A percentile compares a stretch with the other conserved stretches of the same genome.
Conservation (phyloP, 106 monocot genomes). For the Amphibolis antarctica region DNA sequence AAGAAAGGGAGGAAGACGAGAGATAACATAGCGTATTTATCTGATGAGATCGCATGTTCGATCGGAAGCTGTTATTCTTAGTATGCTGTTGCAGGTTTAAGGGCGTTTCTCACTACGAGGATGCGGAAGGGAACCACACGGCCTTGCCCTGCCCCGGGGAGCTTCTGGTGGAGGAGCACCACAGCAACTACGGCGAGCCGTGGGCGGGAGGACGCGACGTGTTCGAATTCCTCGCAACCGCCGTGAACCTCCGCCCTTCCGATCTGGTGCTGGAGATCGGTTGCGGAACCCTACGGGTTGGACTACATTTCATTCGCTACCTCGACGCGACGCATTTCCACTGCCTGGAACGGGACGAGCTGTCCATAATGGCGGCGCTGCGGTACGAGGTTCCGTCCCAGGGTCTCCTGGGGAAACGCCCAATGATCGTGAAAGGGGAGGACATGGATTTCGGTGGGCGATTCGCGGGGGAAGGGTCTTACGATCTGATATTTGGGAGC, state of each 20-base stretch:
- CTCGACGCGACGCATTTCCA: slow-evolving; percentile 46
- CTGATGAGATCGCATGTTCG: not conserved
- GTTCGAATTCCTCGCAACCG: slow-evolving; percentile 74
- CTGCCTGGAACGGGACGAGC: slow-evolving; percentile 78
- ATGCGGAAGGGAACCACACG: slow-evolving; percentile 33
- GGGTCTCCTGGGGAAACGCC: slow-evolving; percentile 71
- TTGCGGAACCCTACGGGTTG: slow-evolving; percentile 90
- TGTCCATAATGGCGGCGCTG: slow-evolving; percentile 77
- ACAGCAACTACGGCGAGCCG: slow-evolving; percentile 95
- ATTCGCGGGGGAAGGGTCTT: slow-evolving; percentile 28
- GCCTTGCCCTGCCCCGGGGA: slow-evolving; percentile 65
- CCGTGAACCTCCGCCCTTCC: slow-evolving; percentile 38
- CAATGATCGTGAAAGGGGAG: slow-evolving; percentile 66
- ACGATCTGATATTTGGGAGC: slow-evolving; percentile 85
- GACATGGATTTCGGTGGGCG: slow-evolving; percentile 62
- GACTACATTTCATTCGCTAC: slow-evolving; percentile 81
- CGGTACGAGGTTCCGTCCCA: slow-evolving; percentile 83
- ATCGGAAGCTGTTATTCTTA: not conserved
- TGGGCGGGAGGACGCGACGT: slow-evolving; percentile 98
- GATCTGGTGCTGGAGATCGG: slow-evolving; percentile 85
- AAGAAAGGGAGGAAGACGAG: too few species aligned
- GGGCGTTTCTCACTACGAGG: slow-evolving; percentile 82
- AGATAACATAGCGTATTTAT: not conserved
- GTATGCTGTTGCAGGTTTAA: slow-evolving; percentile 28
- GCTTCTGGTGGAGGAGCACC: slow-evolving; percentile 92